These are phyloP conservation scores for Candida germanica DNA, from an alignment of 805 yeast genomes.

Conservation along the genomic window DNA sequence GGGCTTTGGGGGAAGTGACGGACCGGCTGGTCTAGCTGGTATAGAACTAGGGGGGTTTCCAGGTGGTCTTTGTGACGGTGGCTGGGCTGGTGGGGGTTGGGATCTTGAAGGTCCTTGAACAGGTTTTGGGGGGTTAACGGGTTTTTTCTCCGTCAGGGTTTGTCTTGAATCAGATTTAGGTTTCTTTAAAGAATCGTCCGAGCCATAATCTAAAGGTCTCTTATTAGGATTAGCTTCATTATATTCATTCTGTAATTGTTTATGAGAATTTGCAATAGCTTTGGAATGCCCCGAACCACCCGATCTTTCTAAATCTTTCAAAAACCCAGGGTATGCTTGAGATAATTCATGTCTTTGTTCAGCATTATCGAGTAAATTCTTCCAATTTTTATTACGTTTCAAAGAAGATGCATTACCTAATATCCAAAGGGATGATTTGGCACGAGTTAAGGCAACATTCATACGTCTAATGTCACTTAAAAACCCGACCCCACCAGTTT, in stretches of 20 bases:
- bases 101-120: neutral
- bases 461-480: conserved; percentile 88
- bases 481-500: conserved; percentile 73
- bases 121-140: neutral
- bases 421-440: conserved; percentile 88
- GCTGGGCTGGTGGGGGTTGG: too few species aligned
- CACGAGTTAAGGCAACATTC: conserved; percentile 97
- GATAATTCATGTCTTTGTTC: conserved; percentile 37
- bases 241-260: too few species aligned
- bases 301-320: conserved; percentile 9
- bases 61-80: too few species aligned
- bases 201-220: too few species aligned
- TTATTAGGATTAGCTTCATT: neutral
- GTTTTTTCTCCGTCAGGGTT: neutral
- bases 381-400: conserved; percentile 68
- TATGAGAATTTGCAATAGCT: too few species aligned
- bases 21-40: too few species aligned
- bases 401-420: conserved; percentile 76
- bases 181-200: too few species aligned
- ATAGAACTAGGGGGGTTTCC: too few species aligned
- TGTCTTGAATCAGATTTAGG: too few species aligned
- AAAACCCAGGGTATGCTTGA: conserved; percentile 36
- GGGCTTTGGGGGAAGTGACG: too few species aligned
- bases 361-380: conserved; percentile 64
- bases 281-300: too few species aligned